Evolutionary conservation across 805 yeast genomes (phyloP), one percentile per base, ranked within the genome.

Genomic region (Starmerella davenportii): DNA sequence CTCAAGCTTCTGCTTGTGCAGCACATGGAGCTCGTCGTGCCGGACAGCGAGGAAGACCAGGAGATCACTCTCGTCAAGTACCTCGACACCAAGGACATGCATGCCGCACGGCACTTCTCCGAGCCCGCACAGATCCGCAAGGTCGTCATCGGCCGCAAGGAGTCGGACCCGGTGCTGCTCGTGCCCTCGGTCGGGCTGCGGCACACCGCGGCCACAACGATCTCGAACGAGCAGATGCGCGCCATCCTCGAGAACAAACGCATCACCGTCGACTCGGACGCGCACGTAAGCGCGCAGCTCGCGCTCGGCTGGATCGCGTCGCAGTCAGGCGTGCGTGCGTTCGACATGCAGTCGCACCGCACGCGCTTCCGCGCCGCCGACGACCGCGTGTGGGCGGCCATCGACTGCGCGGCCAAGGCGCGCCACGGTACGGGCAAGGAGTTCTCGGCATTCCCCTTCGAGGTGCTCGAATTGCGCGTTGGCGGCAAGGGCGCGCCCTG

Each of bases 391-490:
- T 61, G 63, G 62, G 67, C 66, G 3, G 43, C 57, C 3, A 47
- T 63, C 14, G 66, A 63, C 41, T 42, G 42, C 11, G 30, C 44
- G 30, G 46, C 51, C 29, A 16, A 21, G 4, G 11, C 30, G 15
- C 4, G 17, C 11, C 4, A 3, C 23, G 3, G n/a, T 9, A 5
- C n/a, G 21, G 5, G 9, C 11, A 17, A 11, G 5, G 21, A 11
- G 34, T 17, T 16, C 5, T 5, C 34, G 21, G 4, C 21, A 1
- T 69, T 71, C 48, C 74, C 76, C 2, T 66, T 68, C 47, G 62
- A 71, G 0, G 58, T 69, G 0, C 53, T 73, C 23, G 69, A 67
- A 39, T 51, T 74, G 18, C 54, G 68, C 17, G 69, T 69, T 62
- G 61, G 27, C 59, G 42, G 37, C 11, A 28, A 45, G 14, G 46